Evolutionary conservation across 192 early-diverging fungal genomes (phyloP).

Genomic region (Coemansia reversa): DNA sequence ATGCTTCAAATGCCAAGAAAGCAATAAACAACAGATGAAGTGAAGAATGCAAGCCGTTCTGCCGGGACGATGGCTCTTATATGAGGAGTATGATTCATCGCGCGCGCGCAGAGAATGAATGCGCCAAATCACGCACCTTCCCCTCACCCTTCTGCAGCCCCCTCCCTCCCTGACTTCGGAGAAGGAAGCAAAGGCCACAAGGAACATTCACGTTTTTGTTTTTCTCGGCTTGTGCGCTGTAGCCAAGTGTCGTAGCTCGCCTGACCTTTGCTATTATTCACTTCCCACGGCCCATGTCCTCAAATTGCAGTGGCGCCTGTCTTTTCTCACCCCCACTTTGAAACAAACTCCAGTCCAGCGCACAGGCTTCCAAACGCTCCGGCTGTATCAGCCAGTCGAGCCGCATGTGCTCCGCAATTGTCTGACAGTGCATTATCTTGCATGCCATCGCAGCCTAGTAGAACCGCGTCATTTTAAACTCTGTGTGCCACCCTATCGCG

Average conservation of each 20-base stretch:
- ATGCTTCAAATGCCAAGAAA: not conserved
- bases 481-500: not conserved
- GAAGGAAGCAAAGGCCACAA: not conserved
- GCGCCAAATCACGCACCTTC: not conserved
- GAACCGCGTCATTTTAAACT: not conserved
- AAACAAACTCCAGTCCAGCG: not conserved
- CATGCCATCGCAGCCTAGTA: not conserved
- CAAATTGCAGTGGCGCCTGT: not conserved
- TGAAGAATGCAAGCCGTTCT: not conserved
- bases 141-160: slow-evolving; percentile 1
- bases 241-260: not conserved
- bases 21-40: not conserved
- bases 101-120: not conserved
- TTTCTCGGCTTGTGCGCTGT: too few species aligned
- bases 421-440: not conserved
- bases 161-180: not conserved
- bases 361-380: not conserved
- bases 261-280: not conserved
- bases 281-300: not conserved
- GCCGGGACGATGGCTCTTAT: not conserved
- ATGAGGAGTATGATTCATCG: not conserved
- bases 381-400: not conserved
- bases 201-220: too few species aligned
- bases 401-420: slow-evolving; percentile 4
- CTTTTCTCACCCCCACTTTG: not conserved